phyloP scores from a whole-genome alignment of 345 rosid genomes.

The Kernera saxatilis region DNA sequence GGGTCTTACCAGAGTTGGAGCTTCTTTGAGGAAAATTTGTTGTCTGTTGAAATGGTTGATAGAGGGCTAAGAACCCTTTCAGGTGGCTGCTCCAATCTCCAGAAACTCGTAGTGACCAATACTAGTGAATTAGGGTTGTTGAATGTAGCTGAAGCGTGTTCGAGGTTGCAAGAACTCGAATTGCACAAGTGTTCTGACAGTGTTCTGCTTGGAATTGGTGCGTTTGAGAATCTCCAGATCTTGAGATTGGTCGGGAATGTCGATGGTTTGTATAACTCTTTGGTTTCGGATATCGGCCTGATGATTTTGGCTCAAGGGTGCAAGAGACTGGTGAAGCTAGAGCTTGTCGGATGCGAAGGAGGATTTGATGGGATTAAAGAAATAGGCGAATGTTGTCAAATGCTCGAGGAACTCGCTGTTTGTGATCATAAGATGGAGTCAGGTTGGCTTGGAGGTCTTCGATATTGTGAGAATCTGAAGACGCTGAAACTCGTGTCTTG shows the following conservation, averaged over 20 bases:
- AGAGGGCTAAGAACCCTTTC: conserved; percentile 53
- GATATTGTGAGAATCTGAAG: conserved; percentile 84
- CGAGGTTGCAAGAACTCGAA: conserved; percentile 75
- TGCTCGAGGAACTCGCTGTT: conserved; percentile 86
- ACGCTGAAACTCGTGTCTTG: conserved; percentile 70
- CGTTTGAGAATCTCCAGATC: conserved; percentile 78
- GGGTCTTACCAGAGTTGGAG: conserved; percentile 32
- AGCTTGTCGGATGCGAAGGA: conserved; percentile 83
- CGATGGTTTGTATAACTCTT: conserved; percentile 55
- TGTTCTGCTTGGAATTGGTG: conserved; percentile 69
- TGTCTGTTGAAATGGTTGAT: conserved; percentile 61
- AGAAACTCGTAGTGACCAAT: conserved; percentile 56
- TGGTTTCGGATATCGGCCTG: conserved; percentile 84
- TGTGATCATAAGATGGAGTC: conserved; percentile 86
- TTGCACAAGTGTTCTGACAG: conserved; percentile 65
- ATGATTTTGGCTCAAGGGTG: conserved; percentile 93
- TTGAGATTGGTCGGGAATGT: conserved; percentile 63
- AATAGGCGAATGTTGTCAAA: conserved; percentile 86
- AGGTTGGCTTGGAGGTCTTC: conserved; percentile 85
- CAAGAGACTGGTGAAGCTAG: conserved; percentile 82
- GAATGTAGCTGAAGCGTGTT: conserved; percentile 58
- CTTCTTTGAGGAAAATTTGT: conserved; percentile 43
- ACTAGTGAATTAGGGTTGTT: conserved; percentile 72
- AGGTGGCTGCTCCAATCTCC: conserved; percentile 56
- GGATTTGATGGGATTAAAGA: conserved; percentile 94